These are phyloP conservation scores for Annulohypoxylon stygium DNA, from an alignment of 495 filamentous ascomycete genomes.

Conservation along the genomic window DNA sequence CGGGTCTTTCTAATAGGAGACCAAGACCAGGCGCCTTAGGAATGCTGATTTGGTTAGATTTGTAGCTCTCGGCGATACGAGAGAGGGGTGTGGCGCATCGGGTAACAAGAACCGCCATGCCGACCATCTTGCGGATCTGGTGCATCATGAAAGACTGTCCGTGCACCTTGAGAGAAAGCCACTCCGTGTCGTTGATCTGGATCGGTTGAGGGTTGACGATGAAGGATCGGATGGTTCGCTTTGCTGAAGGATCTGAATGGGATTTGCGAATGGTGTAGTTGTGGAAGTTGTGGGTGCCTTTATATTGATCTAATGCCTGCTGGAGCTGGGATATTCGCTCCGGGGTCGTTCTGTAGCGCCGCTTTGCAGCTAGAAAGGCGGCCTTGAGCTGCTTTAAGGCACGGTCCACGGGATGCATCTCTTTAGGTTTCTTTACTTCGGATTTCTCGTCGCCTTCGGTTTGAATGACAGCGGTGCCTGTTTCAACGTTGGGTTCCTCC, in stretches of 20 bases:
- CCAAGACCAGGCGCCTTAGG: slow-evolving; percentile 94
- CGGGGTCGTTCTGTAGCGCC: slow-evolving; percentile 81
- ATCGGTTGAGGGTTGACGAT: slow-evolving; percentile 77
- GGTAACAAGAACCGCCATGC: slow-evolving; percentile 86
- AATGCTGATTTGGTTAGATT: slow-evolving; percentile 77
- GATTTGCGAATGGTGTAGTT: slow-evolving; percentile 96
- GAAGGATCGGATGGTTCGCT: slow-evolving; percentile 92
- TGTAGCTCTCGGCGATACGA: slow-evolving; percentile 77
- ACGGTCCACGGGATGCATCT: slow-evolving; percentile 65
- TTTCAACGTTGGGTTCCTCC: slow-evolving; percentile 22
- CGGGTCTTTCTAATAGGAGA: slow-evolving; percentile 86
- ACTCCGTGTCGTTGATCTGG: slow-evolving; percentile 89
- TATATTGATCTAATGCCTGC: slow-evolving; percentile 74
- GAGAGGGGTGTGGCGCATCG: slow-evolving; percentile 78
- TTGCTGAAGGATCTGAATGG: slow-evolving; percentile 81
- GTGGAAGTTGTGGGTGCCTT: slow-evolving; percentile 90
- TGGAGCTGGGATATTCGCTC: slow-evolving; percentile 79
- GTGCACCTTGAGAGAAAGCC: slow-evolving; percentile 95
- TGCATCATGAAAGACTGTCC: slow-evolving; percentile 99
- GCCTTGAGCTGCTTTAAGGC: slow-evolving; percentile 81
- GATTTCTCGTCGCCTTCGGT: slow-evolving; percentile 30
- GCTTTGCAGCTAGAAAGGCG: slow-evolving; percentile 81
- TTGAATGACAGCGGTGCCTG: slow-evolving; percentile 20
- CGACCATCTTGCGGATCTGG: slow-evolving; percentile 99
- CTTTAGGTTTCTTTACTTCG: slow-evolving; percentile 40